A percentile compares a stretch with the other conserved stretches of the same genome.
Conservation (phyloP, 2,329 filamentous ascomycete species). For the Lecanicillium sp. region DNA sequence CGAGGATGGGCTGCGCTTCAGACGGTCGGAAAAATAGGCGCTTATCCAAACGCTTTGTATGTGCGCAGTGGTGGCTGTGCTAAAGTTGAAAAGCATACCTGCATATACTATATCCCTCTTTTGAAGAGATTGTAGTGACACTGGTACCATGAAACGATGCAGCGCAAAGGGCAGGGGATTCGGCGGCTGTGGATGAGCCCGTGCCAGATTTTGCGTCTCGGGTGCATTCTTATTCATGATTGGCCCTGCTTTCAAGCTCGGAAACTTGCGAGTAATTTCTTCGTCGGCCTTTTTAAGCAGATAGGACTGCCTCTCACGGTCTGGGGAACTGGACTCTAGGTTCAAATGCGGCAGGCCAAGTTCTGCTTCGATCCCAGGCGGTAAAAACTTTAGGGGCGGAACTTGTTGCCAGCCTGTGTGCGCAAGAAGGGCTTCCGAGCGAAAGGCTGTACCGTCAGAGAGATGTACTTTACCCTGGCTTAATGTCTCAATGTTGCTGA, state of each 20-base stretch:
- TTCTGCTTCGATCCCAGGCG: conserved; percentile 34
- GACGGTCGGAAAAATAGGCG: conserved; percentile 43
- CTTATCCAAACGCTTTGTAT: conserved; percentile 49
- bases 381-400: conserved; percentile 43
- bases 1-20: conserved; percentile 9
- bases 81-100: conserved; percentile 32
- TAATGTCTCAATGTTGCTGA: conserved; percentile 36
- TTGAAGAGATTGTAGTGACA: conserved; percentile 23
- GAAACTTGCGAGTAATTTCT: conserved; percentile 45
- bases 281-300: conserved; percentile 37
- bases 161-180: conserved; percentile 29
- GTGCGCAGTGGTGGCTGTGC: conserved; percentile 29
- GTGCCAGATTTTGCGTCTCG: conserved; percentile 24
- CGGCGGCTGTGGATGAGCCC: too few species aligned
- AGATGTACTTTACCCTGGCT: conserved; percentile 30
- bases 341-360: conserved; percentile 40
- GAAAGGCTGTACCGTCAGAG: conserved; percentile 30
- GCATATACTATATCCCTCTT: conserved; percentile 35
- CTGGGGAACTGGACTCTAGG: conserved; percentile 10
- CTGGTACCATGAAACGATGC: conserved; percentile 36
- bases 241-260: conserved; percentile 44
- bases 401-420: conserved; percentile 51
- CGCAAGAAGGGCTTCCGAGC: conserved; percentile 44
- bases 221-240: conserved; percentile 34
- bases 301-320: conserved; percentile 15